Base-by-base conservation (phyloP, 805 yeast genomes). In the Ogataea thermomethanolica region DNA sequence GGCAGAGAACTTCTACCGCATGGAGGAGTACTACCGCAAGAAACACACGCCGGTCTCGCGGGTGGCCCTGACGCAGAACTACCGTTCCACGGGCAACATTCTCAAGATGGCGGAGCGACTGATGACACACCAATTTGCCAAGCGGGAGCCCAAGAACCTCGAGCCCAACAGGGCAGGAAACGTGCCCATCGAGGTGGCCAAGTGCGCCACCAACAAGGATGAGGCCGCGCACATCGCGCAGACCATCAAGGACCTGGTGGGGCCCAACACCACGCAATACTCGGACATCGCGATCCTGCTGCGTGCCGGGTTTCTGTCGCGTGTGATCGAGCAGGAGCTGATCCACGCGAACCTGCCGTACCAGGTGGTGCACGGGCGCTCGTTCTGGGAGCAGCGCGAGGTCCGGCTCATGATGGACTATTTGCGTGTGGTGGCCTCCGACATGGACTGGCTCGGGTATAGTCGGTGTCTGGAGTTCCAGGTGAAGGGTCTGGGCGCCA, bases 301-400 rank as follows among this genome's bases (percentile, higher is more conserved):
- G 2, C 62, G 98, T 30, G 69, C 87, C 0, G 71, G 82, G 8
- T 71, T 68, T 46, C 79, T 76, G 49, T 76, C 88, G 0, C 64
- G 84, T 37, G 68, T 62, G 4, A 64, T 89, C 7, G 96, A 89
- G 54, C 73, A 71, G 24, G 83, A 77, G 13, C 62, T 91, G 17
- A 67, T 76, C 1, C 69, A 64, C 34, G 58, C 61, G 2, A 65
- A 73, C 4, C 71, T 89, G 2, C 89, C 93, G 0, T 84, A 85
- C 52, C 62, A 64, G 7, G 72, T 89, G 43, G 69, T 84, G 0
- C 80, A 81, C 37, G 96, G 96, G 0, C 69, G 69, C 31, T 81
- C 88, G 1, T 85, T 88, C 53, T 86, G 95, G 91, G 87, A 84
- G 29, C 61, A 82, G 29, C 76, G 74, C 41, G 95, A 86, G 53